phyloP scores from a whole-genome alignment of 441 rosid genomes.

The Gossypium lobatum region DNA sequence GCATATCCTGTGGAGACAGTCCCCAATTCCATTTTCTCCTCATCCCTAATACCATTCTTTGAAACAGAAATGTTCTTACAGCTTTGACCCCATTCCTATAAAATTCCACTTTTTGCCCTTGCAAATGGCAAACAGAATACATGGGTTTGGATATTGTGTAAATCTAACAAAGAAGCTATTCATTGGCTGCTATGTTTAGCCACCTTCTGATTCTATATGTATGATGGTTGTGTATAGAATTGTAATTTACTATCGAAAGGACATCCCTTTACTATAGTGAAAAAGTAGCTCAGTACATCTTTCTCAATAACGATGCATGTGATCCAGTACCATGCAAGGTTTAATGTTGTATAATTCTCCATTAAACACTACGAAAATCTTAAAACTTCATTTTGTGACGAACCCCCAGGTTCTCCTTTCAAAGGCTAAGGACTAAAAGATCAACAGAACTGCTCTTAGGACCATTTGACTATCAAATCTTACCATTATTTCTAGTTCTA shows the following conservation, averaged over 20 bases:
- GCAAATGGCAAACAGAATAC: background rate
- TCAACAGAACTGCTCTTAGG: background rate
- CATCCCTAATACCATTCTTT: background rate
- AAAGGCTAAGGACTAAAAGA: background rate
- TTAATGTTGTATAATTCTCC: background rate
- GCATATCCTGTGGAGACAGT: background rate
- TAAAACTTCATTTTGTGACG: background rate
- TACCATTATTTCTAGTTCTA: background rate
- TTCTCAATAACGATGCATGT: background rate
- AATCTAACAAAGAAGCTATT: background rate
- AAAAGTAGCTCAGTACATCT: background rate
- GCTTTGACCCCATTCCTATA: background rate
- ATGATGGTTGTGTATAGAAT: background rate
- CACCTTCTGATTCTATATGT: background rate
- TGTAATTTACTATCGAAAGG: background rate
- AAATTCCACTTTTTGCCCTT: too few species aligned
- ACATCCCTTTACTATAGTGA: background rate
- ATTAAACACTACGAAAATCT: background rate
- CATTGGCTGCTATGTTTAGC: background rate
- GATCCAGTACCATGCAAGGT: background rate
- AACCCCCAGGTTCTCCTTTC: background rate
- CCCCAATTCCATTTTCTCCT: background rate
- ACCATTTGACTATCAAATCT: background rate
- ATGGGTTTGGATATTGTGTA: background rate
- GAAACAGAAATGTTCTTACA: background rate